phyloP scores from a whole-genome alignment of 176 grass and related monocot genomes.

The Bonia amplexicaulis region DNA sequence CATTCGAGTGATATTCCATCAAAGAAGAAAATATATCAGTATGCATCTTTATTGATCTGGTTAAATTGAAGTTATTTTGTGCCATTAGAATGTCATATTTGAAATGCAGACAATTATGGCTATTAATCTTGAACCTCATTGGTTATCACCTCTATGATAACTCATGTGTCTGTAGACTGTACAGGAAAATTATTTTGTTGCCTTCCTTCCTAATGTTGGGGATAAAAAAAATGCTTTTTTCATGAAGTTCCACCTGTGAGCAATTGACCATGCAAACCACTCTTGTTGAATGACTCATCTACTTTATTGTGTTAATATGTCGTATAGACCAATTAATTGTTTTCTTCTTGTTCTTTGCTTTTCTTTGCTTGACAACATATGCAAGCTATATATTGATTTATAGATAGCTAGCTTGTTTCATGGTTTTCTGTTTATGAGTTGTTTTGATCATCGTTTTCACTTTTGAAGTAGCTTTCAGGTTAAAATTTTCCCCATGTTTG shows the following conservation, averaged over 20 bases:
- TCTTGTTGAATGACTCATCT: background rate
- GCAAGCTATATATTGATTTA: background rate
- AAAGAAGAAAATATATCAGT: slow-evolving; percentile 83
- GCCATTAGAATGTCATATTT: background rate
- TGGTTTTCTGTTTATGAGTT: background rate
- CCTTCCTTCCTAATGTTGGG: background rate
- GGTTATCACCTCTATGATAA: background rate
- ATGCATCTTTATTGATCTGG: slow-evolving; percentile 11
- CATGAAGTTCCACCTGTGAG: background rate
- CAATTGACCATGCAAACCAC: background rate
- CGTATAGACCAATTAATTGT: background rate
- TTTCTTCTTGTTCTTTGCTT: background rate
- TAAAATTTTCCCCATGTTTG: background rate
- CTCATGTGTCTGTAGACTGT: background rate
- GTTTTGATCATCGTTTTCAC: background rate
- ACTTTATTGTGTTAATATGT: background rate
- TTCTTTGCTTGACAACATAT: background rate
- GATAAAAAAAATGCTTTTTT: background rate
- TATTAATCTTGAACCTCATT: background rate
- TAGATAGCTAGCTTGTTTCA: background rate
- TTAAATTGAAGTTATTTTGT: background rate
- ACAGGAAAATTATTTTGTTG: background rate
- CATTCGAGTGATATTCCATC: slow-evolving; percentile 71
- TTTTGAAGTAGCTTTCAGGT: background rate
- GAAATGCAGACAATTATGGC: background rate